Conservation (phyloP, 1,284 basidiomycete species). For the Sporisorium scitamineum region DNA sequence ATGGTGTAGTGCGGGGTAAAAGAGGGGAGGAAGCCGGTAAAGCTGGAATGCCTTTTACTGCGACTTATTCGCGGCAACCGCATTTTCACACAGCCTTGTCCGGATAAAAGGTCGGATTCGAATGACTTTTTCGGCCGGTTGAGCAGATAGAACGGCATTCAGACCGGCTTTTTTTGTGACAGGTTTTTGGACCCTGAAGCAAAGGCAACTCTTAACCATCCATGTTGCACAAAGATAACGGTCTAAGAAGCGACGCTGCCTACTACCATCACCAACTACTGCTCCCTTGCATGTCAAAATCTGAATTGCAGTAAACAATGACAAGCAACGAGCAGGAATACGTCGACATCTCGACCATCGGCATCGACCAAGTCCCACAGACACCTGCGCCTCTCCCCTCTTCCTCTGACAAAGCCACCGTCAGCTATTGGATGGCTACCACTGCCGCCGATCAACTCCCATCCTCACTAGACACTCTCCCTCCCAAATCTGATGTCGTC, state of each 20-base stretch:
- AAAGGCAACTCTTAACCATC: no score
- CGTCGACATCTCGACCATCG: slow-evolving; percentile 45
- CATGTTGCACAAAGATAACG: no score
- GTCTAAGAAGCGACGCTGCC: no score
- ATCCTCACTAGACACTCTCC: slow-evolving; percentile 2
- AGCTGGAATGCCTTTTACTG: neutral
- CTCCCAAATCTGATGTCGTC: slow-evolving; percentile 22
- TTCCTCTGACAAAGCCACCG: slow-evolving; percentile 15
- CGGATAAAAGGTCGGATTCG: neutral
- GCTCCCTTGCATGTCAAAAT: neutral
- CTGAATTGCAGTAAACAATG: no score
- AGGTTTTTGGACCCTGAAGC: slow-evolving; percentile 11
- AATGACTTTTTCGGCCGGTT: neutral
- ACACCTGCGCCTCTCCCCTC: slow-evolving; percentile 30
- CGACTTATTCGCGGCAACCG: neutral
- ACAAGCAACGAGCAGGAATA: slow-evolving; percentile 7
- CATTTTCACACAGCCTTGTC: no score
- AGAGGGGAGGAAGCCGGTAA: neutral
- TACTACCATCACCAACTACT: neutral
- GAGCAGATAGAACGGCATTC: neutral
- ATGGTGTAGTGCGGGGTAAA: neutral
- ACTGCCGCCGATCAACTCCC: slow-evolving; percentile 2
- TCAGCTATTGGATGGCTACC: slow-evolving; percentile 52
- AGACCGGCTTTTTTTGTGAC: slow-evolving; percentile 1
- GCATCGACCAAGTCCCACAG: slow-evolving; percentile 18